Evolutionary conservation across 2,329 filamentous ascomycete genomes (phyloP).

Genomic region (Penicillium sp.): DNA sequence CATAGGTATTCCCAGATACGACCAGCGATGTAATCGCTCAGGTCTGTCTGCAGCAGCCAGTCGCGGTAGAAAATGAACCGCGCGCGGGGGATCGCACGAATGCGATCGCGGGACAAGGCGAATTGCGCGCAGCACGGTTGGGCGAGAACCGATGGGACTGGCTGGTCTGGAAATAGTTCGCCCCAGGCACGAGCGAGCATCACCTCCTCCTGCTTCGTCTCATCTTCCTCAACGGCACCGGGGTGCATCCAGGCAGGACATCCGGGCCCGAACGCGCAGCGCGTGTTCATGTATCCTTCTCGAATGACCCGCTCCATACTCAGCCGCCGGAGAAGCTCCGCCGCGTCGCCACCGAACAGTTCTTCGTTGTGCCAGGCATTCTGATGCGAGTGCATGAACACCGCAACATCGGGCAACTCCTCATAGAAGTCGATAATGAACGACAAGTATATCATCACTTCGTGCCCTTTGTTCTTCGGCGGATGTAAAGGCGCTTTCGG

Average conservation of each 20-base stretch:
- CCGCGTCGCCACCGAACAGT: slow-evolving; percentile 53
- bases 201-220: slow-evolving; percentile 50
- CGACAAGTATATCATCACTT: slow-evolving; percentile 63
- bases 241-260: slow-evolving; percentile 62
- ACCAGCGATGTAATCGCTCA: slow-evolving; percentile 59
- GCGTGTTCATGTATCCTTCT: slow-evolving; percentile 61
- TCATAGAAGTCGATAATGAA: slow-evolving; percentile 66
- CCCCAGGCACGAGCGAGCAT: slow-evolving; percentile 50
- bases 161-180: slow-evolving; percentile 49
- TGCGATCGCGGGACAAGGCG: slow-evolving; percentile 59
- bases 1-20: slow-evolving; percentile 66
- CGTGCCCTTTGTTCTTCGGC: slow-evolving; percentile 62
- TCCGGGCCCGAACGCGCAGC: slow-evolving; percentile 60
- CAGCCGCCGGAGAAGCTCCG: slow-evolving; percentile 53
- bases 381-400: slow-evolving; percentile 62
- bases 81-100: slow-evolving; percentile 54
- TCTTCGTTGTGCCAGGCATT: slow-evolving; percentile 63
- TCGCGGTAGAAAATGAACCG: slow-evolving; percentile 60
- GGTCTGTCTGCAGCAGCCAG: slow-evolving; percentile 60
- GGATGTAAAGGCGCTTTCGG: slow-evolving; percentile 52
- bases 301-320: slow-evolving; percentile 54
- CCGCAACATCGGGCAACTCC: slow-evolving; percentile 57
- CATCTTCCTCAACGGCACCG: slow-evolving; percentile 40
- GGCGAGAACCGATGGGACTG: slow-evolving; percentile 53
- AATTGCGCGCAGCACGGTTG: slow-evolving; percentile 68